Base-by-base conservation (phyloP, 257 asterid genomes). In the Nicotiana paniculata region DNA sequence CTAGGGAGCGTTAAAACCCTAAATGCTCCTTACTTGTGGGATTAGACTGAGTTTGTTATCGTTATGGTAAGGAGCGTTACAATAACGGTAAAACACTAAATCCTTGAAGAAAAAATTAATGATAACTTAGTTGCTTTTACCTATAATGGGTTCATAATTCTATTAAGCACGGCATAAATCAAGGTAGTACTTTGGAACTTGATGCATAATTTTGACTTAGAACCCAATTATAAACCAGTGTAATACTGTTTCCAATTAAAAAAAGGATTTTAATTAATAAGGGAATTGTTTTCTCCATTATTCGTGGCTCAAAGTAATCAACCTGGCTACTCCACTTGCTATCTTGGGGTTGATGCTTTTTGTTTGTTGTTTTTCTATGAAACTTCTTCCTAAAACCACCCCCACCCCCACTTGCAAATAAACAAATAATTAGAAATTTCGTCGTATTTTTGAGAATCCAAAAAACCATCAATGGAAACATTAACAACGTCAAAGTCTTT, bases 271-370 rank as follows among this genome's bases (percentile, higher is more conserved):
- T 57, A 6, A 18, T 55, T 57, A 57, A 3, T 15, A n/a, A 51
- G 67, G 5, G 61, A 69, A 24, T 32, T 65, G n/a, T 43, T 70
- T 58, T 66, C 57, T 61, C 28, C 72, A 21, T 26, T n/a, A 83
- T 90, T 86, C 70, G 97, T 83, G 92, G 93, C 93, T 91, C 92
- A 82, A 92, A 81, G 90, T 77, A 67, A 85, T 82, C 84, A 72
- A 72, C 33, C 6, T 61, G 24, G 35, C 30, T 67, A 21, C 48
- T 9, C 80, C 76, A 74, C 43, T 83, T 84, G 76, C 69, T 57
- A 74, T 84, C 85, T 90, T 82, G 93, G 89, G 81, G 82, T 67
- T 84, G 90, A 67, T 88, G 89, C 53, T 46, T 80, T 75, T 75
- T 75, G 46, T 75, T 75, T 51, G 80, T 75, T 75, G 80, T 51